Evolutionary conservation across 2,329 filamentous ascomycete genomes (phyloP), one percentile per base, ranked within the genome.

Genomic region (Exophiala mesophila): DNA sequence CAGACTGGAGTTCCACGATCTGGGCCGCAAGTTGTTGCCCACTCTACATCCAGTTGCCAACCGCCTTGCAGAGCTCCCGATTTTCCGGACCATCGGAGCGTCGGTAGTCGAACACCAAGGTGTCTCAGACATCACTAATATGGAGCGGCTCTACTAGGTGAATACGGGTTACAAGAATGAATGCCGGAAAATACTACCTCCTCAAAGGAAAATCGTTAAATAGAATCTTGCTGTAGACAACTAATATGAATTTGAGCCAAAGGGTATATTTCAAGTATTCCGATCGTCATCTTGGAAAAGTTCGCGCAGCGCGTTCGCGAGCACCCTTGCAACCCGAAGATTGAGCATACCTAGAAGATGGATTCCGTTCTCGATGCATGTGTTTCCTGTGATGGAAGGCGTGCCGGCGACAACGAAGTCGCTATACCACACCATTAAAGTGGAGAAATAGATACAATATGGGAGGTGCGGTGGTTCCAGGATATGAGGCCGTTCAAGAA

Each of bases 41-140:
- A 82, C 78, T 2, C 59, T 82, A 37, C 77, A 82, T 54, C 74
- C 81, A 54, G 61, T 82, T 5, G 62, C 76, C 3, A 59, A 62
- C 16, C 63, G 69, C 10, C 57, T 82, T 41, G 69, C 70, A 1
- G 72, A 77, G 49, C 64, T 82, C 4, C 78, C 77, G 0, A 58
- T 80, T 2, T 78, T 74, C 52, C 70, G 72, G 44, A 58, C 81
- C 29, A 60, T 80, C 3, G 64, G 70, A 21, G 76, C 70, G 1
- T 77, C 74, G 59, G 61, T 80, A 2, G 71, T 75, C 0, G 69
- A 76, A 51, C 76, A 75, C 0, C 61, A 57, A n/a, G 76, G 76
- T 0, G 74, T 76, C 1, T 38, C 35, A 15, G 35, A 38, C 18
- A n/a, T 38, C 20, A 2, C 77, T 13, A 16, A 16, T 6, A 16